Conservation (phyloP, 306 rosid genomes). For the Urtica urens region DNA sequence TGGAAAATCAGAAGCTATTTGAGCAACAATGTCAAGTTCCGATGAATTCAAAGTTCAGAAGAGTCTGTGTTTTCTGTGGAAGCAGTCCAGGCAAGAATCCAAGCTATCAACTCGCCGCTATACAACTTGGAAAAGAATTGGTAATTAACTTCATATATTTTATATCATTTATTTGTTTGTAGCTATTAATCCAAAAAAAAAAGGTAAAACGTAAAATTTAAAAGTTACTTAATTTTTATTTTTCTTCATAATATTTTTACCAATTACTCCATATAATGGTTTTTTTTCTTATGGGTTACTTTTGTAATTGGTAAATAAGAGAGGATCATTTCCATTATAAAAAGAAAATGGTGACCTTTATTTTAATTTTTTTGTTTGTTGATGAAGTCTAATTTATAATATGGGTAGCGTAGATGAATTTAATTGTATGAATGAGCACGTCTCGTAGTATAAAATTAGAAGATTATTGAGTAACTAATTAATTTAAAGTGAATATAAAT, state of each 20-base stretch:
- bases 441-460: not conserved
- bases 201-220: too few species aligned
- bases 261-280: not conserved
- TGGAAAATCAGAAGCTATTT: slow-evolving; percentile 29
- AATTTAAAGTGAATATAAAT: not conserved
- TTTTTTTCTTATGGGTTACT: too few species aligned
- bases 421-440: not conserved
- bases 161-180: not conserved
- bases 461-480: not conserved
- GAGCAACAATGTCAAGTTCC: slow-evolving; percentile 16
- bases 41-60: slow-evolving; percentile 48
- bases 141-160: slow-evolving; percentile 19
- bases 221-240: not conserved
- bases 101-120: slow-evolving; percentile 65
- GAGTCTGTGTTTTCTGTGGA: slow-evolving; percentile 89
- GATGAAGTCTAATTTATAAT: too few species aligned
- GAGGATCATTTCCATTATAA: too few species aligned
- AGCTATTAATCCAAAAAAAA: not conserved
- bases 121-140: slow-evolving; percentile 71
- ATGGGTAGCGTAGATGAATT: slow-evolving; percentile 2
- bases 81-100: slow-evolving; percentile 85
- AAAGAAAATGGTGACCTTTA: too few species aligned
- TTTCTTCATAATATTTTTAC: not conserved
- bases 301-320: too few species aligned
- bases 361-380: not conserved